Percentiles rank a stretch among this genome's conserved stretches.
Evolutionary conservation across 345 rosid species (phyloP).

Genomic region (Trapa incisa): DNA sequence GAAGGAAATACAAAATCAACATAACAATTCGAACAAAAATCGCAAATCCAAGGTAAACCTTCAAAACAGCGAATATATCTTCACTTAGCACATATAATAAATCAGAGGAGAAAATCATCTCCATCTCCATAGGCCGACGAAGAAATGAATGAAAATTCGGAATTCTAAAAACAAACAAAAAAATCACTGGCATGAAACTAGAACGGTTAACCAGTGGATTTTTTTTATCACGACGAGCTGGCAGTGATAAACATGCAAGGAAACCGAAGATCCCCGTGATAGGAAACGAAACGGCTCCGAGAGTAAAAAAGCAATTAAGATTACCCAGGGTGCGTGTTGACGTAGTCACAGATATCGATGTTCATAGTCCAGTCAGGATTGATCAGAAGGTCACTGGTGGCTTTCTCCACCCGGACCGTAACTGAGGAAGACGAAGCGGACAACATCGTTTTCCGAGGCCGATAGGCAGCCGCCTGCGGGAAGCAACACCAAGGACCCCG

Average conservation of each 20-base stretch:
- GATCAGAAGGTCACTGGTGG: slow-evolving; percentile 82
- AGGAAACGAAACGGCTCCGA: not conserved
- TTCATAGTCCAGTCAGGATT: slow-evolving; percentile 95
- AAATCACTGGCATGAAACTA: not conserved
- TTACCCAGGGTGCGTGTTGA: slow-evolving; percentile 73
- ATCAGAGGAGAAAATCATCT: not conserved
- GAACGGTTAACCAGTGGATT: not conserved
- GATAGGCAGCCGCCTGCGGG: not conserved
- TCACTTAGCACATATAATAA: not conserved
- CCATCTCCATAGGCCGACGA: not conserved
- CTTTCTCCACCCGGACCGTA: slow-evolving; percentile 83
- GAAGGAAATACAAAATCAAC: not conserved
- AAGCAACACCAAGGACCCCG: not conserved
- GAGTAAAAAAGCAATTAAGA: not conserved
- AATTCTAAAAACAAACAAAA: not conserved
- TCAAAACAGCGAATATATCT: not conserved
- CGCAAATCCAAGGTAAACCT: not conserved
- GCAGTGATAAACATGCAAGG: not conserved
- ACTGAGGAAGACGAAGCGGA: slow-evolving; percentile 41
- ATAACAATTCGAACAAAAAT: not conserved
- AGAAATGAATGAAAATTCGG: not conserved
- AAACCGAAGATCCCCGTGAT: not conserved
- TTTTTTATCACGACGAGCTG: not conserved
- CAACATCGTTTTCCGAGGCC: slow-evolving; percentile 1
- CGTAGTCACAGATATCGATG: slow-evolving; percentile 85